Percentiles rank a stretch among this genome's conserved stretches.
phyloP scores from a whole-genome alignment of 768 basidiomycete genomes.

The Xerocomellus dryophilus region DNA sequence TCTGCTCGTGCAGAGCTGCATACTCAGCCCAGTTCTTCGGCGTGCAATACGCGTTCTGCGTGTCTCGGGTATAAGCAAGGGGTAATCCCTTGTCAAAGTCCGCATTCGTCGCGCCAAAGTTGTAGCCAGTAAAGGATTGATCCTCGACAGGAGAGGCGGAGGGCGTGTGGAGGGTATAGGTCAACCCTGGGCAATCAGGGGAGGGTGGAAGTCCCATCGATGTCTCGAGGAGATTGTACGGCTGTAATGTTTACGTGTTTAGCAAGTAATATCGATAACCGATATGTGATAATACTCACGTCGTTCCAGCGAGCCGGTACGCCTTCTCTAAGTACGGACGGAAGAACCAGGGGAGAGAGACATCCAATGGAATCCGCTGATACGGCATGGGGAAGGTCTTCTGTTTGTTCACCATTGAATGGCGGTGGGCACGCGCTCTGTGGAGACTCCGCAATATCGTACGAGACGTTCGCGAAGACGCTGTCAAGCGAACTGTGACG shows the following conservation, averaged over 20 bases:
- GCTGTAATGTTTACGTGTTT: constrained; percentile 27
- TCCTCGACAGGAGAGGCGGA: constrained; percentile 26
- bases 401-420: constrained; percentile 19
- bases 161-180: constrained; percentile 27
- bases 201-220: constrained; percentile 28
- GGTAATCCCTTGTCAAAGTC: constrained; percentile 11
- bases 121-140: constrained; percentile 21
- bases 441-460: constrained; percentile 27
- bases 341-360: constrained; percentile 32
- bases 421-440: constrained; percentile 10
- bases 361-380: constrained; percentile 24
- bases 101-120: constrained; percentile 10
- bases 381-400: constrained; percentile 23
- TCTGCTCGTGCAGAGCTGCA: constrained; percentile 12
- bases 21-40: constrained; percentile 31
- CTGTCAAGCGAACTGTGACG: constrained; percentile 28
- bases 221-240: constrained; percentile 35
- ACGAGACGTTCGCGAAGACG: constrained; percentile 31
- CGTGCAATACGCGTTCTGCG: constrained; percentile 20
- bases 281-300: constrained; percentile 23
- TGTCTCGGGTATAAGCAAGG: constrained; percentile 13
- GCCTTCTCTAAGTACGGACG: constrained; percentile 29
- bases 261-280: constrained; percentile 7
- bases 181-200: constrained; percentile 19
- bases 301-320: constrained; percentile 34